Conservation (phyloP, 306 rosid species). For the Vigna nakashimae region DNA sequence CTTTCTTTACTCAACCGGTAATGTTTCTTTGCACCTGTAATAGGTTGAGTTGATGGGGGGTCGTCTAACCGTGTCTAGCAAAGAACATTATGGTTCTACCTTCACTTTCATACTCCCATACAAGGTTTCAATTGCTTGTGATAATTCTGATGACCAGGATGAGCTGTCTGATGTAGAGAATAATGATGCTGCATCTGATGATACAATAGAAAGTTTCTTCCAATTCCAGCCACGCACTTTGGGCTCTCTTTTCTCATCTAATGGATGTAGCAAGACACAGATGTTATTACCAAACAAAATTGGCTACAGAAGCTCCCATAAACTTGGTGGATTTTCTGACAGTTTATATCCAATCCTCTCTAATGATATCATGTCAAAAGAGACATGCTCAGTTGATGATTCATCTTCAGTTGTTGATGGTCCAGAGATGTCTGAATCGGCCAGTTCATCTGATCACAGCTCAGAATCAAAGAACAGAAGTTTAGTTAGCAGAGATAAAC, state of each 20-base stretch:
- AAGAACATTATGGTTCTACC: constrained; percentile 74
- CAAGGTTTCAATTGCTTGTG: constrained; percentile 67
- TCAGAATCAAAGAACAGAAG: constrained; percentile 34
- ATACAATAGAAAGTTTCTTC: constrained; percentile 68
- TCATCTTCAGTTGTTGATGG: constrained; percentile 42
- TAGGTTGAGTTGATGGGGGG: constrained; percentile 95
- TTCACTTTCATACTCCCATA: constrained; percentile 79
- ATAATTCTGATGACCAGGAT: constrained; percentile 69
- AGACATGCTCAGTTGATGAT: constrained; percentile 52
- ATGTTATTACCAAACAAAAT: constrained; percentile 53
- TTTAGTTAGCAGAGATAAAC: constrained; percentile 34
- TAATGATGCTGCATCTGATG: constrained; percentile 57
- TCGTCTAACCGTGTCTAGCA: constrained; percentile 77
- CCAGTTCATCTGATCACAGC: constrained; percentile 48
- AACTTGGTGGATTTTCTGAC: constrained; percentile 55
- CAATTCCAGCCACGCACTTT: constrained; percentile 80
- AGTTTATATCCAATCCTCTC: constrained; percentile 51
- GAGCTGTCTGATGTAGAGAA: constrained; percentile 65
- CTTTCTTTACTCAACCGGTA: neutral
- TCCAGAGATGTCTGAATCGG: constrained; percentile 54
- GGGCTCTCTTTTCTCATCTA: constrained; percentile 73
- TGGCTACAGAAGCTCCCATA: constrained; percentile 51
- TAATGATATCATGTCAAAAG: constrained; percentile 40
- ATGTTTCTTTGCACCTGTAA: constrained; percentile 26
- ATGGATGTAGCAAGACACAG: constrained; percentile 60